Base-by-base conservation (phyloP, 306 rosid genomes). In the Quercus robur region DNA sequence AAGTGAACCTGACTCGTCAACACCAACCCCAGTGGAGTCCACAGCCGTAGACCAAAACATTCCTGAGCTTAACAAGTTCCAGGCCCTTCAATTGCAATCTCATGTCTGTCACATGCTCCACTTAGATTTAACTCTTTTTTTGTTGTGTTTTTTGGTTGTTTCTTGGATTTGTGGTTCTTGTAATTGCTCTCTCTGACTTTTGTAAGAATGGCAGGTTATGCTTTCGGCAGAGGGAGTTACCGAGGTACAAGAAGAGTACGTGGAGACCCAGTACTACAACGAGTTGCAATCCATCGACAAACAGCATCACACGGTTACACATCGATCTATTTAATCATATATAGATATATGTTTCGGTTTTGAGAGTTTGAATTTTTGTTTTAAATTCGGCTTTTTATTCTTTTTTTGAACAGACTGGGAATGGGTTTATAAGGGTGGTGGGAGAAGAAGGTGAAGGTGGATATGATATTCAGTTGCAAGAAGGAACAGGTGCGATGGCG, bases 231-330 rank as follows among this genome's bases (percentile, higher is more conserved):
- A 71, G 2, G 85, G 77, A 73, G 41, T 33, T 12, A n/a, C 6
- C 26, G 81, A 76, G 46, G 86, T 61, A 71, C 77, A 67, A 41
- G 91, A 87, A 17, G 97, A 93, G 70, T 93, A 84, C 71, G 94
- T 89, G 58, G 97, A 89, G 82, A 93, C 97, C 15, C 76, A 81
- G 52, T 91, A 91, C 56, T 93, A 93, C 81, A 78, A 79, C 6
- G 78, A 93, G 63, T 75, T 93, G 81, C 75, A 83, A 18, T 85
- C 97, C 1, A 64, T 93, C 17, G 91, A 89, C 15, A 91, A 91
- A 78, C 84, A 88, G 46, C 93, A 93, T 78, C 97, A 93, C 78
- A 77, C 80, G 89, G 97, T 90, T 70, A n/a, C 51, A 62, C 0
- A 30, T 58, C 31, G 19, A n/a, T 62, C 25, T 41, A 46, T 49